phyloP scores from a whole-genome alignment of 2,329 filamentous ascomycete genomes.

The Grosmannia penicillata region DNA sequence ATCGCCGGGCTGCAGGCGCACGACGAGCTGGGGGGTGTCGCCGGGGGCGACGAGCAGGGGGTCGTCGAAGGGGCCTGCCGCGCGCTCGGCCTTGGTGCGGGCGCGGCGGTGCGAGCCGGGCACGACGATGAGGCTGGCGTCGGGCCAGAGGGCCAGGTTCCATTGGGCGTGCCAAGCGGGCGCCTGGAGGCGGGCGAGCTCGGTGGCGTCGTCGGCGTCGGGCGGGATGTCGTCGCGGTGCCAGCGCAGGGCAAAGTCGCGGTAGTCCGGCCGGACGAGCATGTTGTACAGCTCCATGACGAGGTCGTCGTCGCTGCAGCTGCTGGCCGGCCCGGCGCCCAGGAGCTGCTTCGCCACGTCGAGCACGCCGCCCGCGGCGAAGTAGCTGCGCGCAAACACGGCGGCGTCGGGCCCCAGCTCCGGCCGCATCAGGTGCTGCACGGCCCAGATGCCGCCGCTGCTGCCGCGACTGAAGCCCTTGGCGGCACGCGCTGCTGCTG shows the following conservation, averaged over 20 bases:
- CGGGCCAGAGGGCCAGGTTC: conserved; percentile 69
- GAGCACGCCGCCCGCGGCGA: conserved; percentile 47
- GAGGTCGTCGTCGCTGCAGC: conserved; percentile 41
- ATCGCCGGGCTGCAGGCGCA: conserved; percentile 58
- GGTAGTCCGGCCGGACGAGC: conserved; percentile 52
- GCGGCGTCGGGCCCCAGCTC: conserved; percentile 41
- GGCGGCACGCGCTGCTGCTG: conserved; percentile 19
- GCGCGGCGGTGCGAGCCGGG: conserved; percentile 62
- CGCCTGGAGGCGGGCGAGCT: conserved; percentile 39
- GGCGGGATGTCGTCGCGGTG: conserved; percentile 71
- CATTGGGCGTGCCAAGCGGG: conserved; percentile 69
- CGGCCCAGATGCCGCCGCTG: conserved; percentile 58
- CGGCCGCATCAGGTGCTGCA: conserved; percentile 73
- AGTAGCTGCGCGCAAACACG: conserved; percentile 56
- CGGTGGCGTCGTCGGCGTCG: conserved; percentile 50
- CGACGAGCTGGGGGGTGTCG: conserved; percentile 50
- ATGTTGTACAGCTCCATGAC: conserved; percentile 85
- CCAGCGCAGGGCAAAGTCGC: conserved; percentile 64
- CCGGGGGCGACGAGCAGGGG: conserved; percentile 42
- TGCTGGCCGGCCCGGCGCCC: no score
- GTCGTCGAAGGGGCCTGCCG: conserved; percentile 48
- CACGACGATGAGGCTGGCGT: conserved; percentile 59
- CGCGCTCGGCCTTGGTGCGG: conserved; percentile 54
- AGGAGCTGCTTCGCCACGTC: conserved; percentile 51
- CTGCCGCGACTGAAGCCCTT: not conserved